phyloP scores from a whole-genome alignment of 176 grass and related monocot genomes.

The Carex cristatella region DNA sequence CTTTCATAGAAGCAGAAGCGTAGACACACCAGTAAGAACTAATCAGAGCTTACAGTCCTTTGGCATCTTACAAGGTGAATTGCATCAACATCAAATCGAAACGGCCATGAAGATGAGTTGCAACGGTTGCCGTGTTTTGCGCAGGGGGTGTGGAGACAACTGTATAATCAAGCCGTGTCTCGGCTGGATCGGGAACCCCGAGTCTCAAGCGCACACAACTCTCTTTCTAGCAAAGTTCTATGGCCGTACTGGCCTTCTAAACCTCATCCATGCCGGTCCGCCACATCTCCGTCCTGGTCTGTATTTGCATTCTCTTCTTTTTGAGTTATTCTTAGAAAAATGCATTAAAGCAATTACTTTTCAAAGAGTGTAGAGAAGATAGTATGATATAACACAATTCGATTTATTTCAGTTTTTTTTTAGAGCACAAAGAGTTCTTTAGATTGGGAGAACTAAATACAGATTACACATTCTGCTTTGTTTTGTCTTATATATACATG shows the following conservation, averaged over 20 bases:
- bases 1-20: background rate
- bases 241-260: constrained; percentile 17
- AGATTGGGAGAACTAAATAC: background rate
- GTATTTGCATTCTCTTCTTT: background rate
- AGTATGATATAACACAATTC: background rate
- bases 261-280: background rate
- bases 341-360: background rate
- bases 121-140: constrained; percentile 18
- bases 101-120: constrained; percentile 14
- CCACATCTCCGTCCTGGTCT: constrained; percentile 7
- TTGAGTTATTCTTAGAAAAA: background rate
- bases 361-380: background rate
- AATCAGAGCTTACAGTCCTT: background rate
- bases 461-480: background rate
- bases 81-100: background rate
- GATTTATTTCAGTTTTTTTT: background rate
- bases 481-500: background rate
- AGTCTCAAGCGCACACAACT: constrained; percentile 15
- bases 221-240: constrained; percentile 19
- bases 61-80: background rate
- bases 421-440: background rate
- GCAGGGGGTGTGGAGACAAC: constrained; percentile 7
- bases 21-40: background rate
- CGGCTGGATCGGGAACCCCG: constrained; percentile 3
- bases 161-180: constrained; percentile 19